Evolutionary conservation across 2,329 filamentous ascomycete genomes (phyloP), one percentile per base, ranked within the genome.

Genomic region (Alternaria infectoria): DNA sequence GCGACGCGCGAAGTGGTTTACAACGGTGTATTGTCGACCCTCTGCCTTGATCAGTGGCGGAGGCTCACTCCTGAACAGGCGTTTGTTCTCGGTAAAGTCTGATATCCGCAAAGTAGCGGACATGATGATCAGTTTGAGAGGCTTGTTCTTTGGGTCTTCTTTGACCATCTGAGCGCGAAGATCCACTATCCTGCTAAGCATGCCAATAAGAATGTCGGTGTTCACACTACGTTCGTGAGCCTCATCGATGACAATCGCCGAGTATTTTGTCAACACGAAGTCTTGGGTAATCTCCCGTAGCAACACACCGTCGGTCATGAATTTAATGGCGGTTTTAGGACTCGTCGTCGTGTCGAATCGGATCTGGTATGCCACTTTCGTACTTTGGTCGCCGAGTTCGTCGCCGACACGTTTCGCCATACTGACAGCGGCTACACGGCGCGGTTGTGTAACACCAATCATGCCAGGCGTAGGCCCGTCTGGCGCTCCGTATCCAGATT

Each of bases 231-330:
- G 89, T 79, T 99, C 96, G 82, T 99, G 96, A 2, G 96, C 96
- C 81, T 99, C 96, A 74, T 99, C 96, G 64, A 99, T 95, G 52
- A 99, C 88, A 56, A 99, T 92, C 13, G 91, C 92, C 0, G 95
- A 97, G 79, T 99, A 99, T 72, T 96, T 96, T 54, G 87, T 88
- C 47, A 99, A 82, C 0, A 93, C 86, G 74, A 98, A 93, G 76
- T 99, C 96, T 68, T 96, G 90, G 1, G 92, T 90, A 57, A 97
- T 91, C 80, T 99, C 96, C 60, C 96, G 90, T 10, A 99, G 86
- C 63, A 99, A 84, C 26, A 99, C 93, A 86, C 96, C 96, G 79
- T 99, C 96, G 0, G 96, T 99, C 94, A 99, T 97, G 82, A 98
- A 99, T 79, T 99, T 99, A 78, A 99, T 88, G 6, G 93, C 91